Evolutionary conservation across 2,329 filamentous ascomycete species (phyloP), one percentile per base, ranked within the genome.

Genomic region (Clonostachys rosea): DNA sequence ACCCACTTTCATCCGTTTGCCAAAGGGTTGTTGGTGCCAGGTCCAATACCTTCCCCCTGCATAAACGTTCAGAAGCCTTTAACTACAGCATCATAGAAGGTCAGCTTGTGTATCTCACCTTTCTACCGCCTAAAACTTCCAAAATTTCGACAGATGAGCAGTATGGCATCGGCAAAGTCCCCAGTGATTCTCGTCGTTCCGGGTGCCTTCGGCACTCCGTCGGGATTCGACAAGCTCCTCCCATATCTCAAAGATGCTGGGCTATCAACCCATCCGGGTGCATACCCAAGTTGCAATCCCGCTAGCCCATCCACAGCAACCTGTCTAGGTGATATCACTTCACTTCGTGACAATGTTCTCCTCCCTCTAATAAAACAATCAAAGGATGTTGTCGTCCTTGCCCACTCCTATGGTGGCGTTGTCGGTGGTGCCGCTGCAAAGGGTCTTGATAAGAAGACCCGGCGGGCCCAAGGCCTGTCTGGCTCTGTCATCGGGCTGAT

Each of bases 361-460:
- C 41, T 43, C n/a, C 41, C 41, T 43, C 41, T 43, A 5, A 18
- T 43, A 12, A 8, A 43, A 30, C 18, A 44, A 8, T 68, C 69
- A 2, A 60, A 54, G 18, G 56, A 78, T 47, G 73, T 78, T 3
- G 59, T 78, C 5, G 60, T 78, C 6, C 54, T 75, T 4, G 66
- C 63, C 2, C 74, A 78, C 56, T 76, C 73, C 0, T 78, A 75
- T 47, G 74, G 73, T 34, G 73, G 74, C 18, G 61, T 69, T 40
- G 68, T 74, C 2, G 73, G 68, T 40, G 62, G 60, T 50, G 75
- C 72, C 51, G 70, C 71, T 3, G 58, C 76, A 54, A 71, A 69
- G 50, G 71, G 64, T 7, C 59, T 76, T 44, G 57, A 70, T 1
- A 16, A 16, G 16, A 16, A 16, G 16, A 16, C 16, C 16, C 16